Evolutionary conservation across 2,329 filamentous ascomycete species (phyloP), one percentile per base, ranked within the genome.

Genomic region (Aaosphaeria arxii): DNA sequence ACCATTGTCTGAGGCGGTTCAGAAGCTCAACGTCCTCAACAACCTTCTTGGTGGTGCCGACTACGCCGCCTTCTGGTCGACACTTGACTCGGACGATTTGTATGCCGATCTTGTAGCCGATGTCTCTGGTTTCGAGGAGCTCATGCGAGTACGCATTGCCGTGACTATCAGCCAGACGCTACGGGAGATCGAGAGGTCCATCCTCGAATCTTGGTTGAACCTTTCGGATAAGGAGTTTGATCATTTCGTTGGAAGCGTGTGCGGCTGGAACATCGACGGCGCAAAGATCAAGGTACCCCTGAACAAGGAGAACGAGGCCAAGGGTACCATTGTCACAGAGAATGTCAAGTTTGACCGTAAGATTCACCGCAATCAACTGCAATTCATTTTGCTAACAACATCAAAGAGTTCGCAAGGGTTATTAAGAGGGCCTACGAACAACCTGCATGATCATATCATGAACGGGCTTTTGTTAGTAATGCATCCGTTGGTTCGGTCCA

Each of bases 71-170:
- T 99, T 99, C 84, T 99, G 94, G 94, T 82, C 84, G 41, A 91
- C 89, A 6, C 81, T 97, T 49, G 90, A 96, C 77, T 88, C 85
- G 50, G 92, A 99, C 68, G 94, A 99, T 71, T 81, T 96, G 48
- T 97, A 95, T 76, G 91, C 92, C 52, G 94, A 99, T 70, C 78
- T 99, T 59, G 90, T 92, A 51, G 94, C 92, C 62, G 95, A 99
- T 64, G 91, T 97, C 45, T 82, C 85, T 41, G 94, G 91, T 36
- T 99, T 99, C 70, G 94, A 99, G 79, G 92, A 97, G 70, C 78
- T 92, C 51, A 87, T 99, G 76, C 86, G 94, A 57, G 82, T 95
- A 58, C 84, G 89, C 62, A 97, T 99, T 67, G 91, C 91, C 45
- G 83, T 87, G 41, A 89, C 95, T 50, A 85, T 96, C 57, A 88